These are phyloP conservation scores for Bryoglossum gracile DNA, from an alignment of 495 filamentous ascomycete genomes.

Conservation along the genomic window DNA sequence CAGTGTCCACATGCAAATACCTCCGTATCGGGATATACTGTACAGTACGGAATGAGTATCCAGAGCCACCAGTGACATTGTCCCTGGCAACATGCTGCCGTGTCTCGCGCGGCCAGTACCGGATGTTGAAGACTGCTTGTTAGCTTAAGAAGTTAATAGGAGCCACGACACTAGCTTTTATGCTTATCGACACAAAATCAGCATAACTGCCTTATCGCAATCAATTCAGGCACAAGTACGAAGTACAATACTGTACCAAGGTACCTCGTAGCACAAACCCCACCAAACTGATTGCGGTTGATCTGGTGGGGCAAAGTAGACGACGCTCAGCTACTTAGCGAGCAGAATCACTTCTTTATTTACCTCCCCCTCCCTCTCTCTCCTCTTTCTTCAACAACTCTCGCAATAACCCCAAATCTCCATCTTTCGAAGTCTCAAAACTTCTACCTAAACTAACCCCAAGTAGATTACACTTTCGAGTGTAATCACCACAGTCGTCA, in stretches of 20 bases:
- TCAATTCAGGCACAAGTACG: background rate
- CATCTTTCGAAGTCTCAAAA: background rate
- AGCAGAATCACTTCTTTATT: background rate
- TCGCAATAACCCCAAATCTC: background rate
- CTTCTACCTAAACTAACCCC: conserved; percentile 3
- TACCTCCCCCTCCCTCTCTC: background rate
- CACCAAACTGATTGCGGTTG: background rate
- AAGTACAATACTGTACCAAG: too few relatives aligned
- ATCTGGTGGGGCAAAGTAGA: conserved; percentile 3
- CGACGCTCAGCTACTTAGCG: background rate
- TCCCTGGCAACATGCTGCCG: too few relatives aligned
- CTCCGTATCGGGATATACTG: too few relatives aligned
- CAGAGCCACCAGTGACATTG: too few relatives aligned
- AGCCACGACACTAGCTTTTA: too few relatives aligned
- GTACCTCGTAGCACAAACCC: too few relatives aligned
- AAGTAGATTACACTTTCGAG: conserved; percentile 19
- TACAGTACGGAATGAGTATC: too few relatives aligned
- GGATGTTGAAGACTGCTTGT: too few relatives aligned
- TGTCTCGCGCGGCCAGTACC: too few relatives aligned
- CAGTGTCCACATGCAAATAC: too few relatives aligned
- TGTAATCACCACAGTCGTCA: conserved; percentile 42
- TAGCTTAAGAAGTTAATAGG: too few relatives aligned
- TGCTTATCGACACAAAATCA: background rate
- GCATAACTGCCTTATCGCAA: background rate
- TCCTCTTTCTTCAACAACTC: background rate